Evolutionary conservation across 2,329 filamentous ascomycete species (phyloP).

Genomic region (Fusarium mexicanum): DNA sequence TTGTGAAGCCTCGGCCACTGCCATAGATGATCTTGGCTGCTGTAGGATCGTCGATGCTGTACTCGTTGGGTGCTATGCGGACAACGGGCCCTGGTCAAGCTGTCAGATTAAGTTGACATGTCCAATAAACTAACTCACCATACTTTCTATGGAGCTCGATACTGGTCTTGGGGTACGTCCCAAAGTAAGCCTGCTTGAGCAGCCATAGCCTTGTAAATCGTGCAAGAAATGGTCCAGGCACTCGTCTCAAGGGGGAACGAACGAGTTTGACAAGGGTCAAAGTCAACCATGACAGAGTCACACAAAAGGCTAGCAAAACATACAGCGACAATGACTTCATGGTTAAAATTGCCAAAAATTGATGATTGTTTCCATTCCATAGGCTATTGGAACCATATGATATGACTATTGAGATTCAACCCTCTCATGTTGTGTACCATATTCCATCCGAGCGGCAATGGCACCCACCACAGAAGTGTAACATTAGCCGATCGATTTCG

Average conservation of each 20-base stretch:
- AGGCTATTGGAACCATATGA: not conserved
- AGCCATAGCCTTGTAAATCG: not conserved
- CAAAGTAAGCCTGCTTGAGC: not conserved
- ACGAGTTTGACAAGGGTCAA: not conserved
- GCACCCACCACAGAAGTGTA: fast-evolving
- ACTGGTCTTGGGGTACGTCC: not conserved
- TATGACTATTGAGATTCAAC: not conserved
- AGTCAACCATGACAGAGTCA: not conserved
- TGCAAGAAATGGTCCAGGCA: not conserved
- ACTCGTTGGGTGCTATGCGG: not conserved
- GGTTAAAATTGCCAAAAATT: fast-evolving
- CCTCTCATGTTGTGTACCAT: fast-evolving
- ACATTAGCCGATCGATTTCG: not conserved
- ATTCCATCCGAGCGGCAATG: not conserved
- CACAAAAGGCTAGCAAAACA: not conserved
- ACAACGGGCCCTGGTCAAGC: not conserved
- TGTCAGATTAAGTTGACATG: not conserved
- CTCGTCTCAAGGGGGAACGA: not conserved
- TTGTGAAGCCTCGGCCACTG: not conserved
- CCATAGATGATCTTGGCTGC: not conserved
- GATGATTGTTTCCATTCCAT: not conserved
- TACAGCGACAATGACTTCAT: not conserved
- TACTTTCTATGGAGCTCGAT: not conserved
- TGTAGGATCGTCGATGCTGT: not conserved
- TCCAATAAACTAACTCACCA: fast-evolving